These are phyloP conservation scores for Pythium folliculosum DNA, from an alignment of 352 stramenopile species.

Conservation along the genomic window DNA sequence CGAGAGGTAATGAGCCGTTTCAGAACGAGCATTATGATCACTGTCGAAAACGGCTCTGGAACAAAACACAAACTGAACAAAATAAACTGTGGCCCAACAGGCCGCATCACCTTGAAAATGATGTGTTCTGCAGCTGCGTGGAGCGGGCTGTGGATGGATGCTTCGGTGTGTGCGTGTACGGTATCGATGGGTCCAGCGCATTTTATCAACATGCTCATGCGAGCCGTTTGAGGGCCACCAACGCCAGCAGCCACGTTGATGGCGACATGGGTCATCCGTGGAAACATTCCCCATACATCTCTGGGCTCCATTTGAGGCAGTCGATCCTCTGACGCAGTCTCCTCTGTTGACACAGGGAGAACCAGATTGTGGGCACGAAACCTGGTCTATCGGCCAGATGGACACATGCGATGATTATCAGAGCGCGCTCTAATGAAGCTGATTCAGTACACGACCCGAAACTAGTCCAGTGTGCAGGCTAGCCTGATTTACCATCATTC, in stretches of 20 bases:
- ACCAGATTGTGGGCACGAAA: background rate
- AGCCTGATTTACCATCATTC: conserved; percentile 22
- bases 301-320: too few species aligned
- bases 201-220: too few species aligned
- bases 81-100: background rate
- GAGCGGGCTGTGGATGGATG: too few species aligned
- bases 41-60: conserved; percentile 12
- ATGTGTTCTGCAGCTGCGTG: background rate
- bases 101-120: background rate
- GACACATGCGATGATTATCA: background rate
- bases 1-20: conserved; percentile 2
- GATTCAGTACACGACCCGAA: background rate
- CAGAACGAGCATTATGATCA: conserved; percentile 7
- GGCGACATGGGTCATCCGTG: too few species aligned
- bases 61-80: conserved; percentile 7
- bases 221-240: too few species aligned
- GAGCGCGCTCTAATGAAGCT: conserved; percentile 2
- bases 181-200: too few species aligned
- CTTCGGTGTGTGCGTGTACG: too few species aligned
- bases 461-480: background rate
- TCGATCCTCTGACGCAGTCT: too few species aligned
- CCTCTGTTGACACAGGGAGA: background rate
- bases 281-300: too few species aligned
- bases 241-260: too few species aligned
- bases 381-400: background rate